Conservation (phyloP, 768 basidiomycete genomes). For the Serendipita indica region DNA sequence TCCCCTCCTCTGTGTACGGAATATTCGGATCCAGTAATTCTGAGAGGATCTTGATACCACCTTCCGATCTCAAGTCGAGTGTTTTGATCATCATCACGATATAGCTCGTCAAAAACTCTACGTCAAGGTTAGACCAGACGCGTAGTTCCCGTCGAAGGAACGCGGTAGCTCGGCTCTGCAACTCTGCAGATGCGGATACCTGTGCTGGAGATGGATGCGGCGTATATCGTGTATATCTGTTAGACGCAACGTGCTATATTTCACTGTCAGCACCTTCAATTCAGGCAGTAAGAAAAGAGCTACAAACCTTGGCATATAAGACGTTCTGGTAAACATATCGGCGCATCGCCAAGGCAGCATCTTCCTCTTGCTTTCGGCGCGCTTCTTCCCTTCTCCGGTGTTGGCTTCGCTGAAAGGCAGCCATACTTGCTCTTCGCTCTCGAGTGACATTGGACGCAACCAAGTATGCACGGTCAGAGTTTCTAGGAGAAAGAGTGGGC, state of each 20-base stretch:
- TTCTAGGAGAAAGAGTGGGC: slow-evolving; percentile 34
- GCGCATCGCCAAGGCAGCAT: slow-evolving; percentile 55
- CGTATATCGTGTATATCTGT: slow-evolving; percentile 69
- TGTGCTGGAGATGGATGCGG: slow-evolving; percentile 80
- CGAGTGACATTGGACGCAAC: background rate
- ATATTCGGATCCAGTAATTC: slow-evolving; percentile 78
- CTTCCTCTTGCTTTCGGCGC: slow-evolving; percentile 35
- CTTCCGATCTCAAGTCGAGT: slow-evolving; percentile 82
- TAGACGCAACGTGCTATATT: slow-evolving; percentile 80
- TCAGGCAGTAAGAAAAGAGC: slow-evolving; percentile 10
- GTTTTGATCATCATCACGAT: slow-evolving; percentile 82
- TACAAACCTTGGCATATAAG: slow-evolving; percentile 70
- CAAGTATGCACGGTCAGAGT: slow-evolving; percentile 1
- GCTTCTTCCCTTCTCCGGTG: slow-evolving; percentile 4
- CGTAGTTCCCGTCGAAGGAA: slow-evolving; percentile 77
- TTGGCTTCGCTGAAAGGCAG: slow-evolving; percentile 1
- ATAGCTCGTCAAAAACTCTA: slow-evolving; percentile 88
- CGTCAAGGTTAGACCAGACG: slow-evolving; percentile 80
- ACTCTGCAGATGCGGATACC: slow-evolving; percentile 60
- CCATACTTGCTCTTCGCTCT: background rate
- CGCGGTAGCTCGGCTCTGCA: slow-evolving; percentile 57
- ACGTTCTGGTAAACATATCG: slow-evolving; percentile 68
- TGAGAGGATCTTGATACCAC: slow-evolving; percentile 58
- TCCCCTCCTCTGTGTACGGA: slow-evolving; percentile 39
- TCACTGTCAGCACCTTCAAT: slow-evolving; percentile 11